Evolutionary conservation across 257 asterid species (phyloP), one percentile per base, ranked within the genome.

Genomic region (Salvia miltiorrhiza): DNA sequence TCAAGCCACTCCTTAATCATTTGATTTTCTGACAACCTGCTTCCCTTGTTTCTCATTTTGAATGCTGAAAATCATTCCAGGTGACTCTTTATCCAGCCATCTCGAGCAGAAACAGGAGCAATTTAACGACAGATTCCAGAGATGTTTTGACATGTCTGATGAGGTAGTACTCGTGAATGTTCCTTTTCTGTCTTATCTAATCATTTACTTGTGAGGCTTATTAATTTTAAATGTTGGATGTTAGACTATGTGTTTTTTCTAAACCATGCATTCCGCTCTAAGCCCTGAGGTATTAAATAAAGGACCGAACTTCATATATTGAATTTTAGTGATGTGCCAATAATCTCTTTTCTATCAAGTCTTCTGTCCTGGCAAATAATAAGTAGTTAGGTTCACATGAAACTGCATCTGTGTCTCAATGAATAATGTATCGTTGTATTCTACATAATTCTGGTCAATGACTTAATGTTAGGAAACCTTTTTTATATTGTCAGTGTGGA

Each of bases 71-170:
- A 44, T 75, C 61, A 45, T 79, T 73, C 59, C 83, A 90, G 99
- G 97, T 67, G 77, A 82, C 71, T 82, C 85, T 9, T 67, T 94
- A 84, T 82, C 87, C 68, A 74, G 73, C 68, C 86, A 63, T 71
- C 80, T 94, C 26, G 82, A 78, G 74, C 92, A 87, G 81, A 94
- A 90, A 85, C 84, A 80, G 71, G 78, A 76, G 72, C 93, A 84
- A 12, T 94, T 83, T 69, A 95, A 92, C 63, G 86, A 83, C 33
- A 87, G 86, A 73, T 94, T 87, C 68, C 84, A 76, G 39, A 82
- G 77, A 55, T 67, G 82, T 83, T 94, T 91, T 77, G 79, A 73
- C 72, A 73, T 89, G 77, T 78, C 91, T 64, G 91, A 84, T 63
- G 86, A 84, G 96, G 97, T 94, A 82, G 40, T 65, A 35, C n/a